These are phyloP conservation scores for Austropuccinia psidii DNA, from an alignment of 1,284 basidiomycete species.

Conservation along the genomic window DNA sequence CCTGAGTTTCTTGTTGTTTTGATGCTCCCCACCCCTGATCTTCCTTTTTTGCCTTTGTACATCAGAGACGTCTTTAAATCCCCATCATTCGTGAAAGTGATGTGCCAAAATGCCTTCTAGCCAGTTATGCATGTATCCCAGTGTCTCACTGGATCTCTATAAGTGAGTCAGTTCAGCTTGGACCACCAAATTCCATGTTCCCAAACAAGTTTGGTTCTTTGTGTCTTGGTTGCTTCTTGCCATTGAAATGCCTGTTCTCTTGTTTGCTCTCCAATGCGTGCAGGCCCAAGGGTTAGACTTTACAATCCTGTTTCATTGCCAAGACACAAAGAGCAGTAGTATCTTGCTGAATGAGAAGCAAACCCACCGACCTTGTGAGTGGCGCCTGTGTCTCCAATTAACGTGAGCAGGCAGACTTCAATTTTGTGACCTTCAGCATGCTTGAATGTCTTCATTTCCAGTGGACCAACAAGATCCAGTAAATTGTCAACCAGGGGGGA, in stretches of 20 bases:
- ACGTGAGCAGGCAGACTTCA: background rate
- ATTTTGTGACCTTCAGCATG: slow-evolving; percentile 1
- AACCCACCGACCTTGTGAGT: slow-evolving; percentile 1
- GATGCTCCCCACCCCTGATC: too few relatives aligned
- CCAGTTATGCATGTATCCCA: slow-evolving; percentile 27
- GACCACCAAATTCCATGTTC: slow-evolving; percentile 5
- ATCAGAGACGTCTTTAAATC: too few relatives aligned
- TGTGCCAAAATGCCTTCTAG: slow-evolving; percentile 6
- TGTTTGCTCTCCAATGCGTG: background rate
- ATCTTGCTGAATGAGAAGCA: slow-evolving; percentile 13
- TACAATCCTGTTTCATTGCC: background rate
- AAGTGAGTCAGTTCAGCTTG: slow-evolving; percentile 6
- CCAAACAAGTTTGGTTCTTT: background rate
- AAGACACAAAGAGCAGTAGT: slow-evolving; percentile 17
- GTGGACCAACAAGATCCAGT: background rate
- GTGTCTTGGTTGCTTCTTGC: background rate
- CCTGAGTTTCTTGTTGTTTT: too few relatives aligned
- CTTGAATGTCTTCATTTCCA: background rate
- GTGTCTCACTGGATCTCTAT: slow-evolving; percentile 8
- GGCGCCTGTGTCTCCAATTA: background rate
- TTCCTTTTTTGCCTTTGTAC: too few relatives aligned
- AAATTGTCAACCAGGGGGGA: background rate
- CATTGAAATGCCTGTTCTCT: background rate
- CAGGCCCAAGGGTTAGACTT: background rate
- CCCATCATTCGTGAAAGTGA: background rate